Evolutionary conservation across 208 protist genomes (phyloP).

Genomic region (Leishmania braziliensis): DNA sequence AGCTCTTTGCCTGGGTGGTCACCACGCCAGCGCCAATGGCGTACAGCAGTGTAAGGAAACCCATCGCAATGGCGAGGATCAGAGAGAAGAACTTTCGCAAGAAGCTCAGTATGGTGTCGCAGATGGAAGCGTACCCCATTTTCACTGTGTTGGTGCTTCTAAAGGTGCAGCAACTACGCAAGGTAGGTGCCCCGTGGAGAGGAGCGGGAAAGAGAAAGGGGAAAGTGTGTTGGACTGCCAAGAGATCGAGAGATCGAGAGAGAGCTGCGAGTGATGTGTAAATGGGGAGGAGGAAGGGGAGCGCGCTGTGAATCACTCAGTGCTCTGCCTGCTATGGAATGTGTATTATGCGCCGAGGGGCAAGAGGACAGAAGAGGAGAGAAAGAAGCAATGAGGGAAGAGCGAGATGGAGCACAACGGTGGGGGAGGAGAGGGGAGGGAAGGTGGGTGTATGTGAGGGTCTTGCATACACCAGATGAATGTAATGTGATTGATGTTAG

Average conservation of each 20-base stretch:
- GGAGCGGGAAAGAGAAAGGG: neutral
- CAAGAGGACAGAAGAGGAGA: neutral
- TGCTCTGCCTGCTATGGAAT: neutral
- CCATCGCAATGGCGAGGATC: conserved; percentile 69
- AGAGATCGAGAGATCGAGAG: conserved; percentile 3
- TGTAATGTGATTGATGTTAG: neutral
- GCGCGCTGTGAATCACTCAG: neutral
- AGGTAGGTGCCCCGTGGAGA: neutral
- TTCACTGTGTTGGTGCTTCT: conserved; percentile 6
- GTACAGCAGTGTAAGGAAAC: conserved; percentile 64
- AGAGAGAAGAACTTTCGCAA: conserved; percentile 84
- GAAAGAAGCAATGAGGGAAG: neutral
- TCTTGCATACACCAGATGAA: neutral
- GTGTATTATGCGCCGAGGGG: neutral
- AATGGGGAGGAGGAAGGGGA: neutral
- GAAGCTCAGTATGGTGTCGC: conserved; percentile 46
- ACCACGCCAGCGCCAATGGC: conserved; percentile 56
- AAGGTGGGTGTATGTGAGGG: neutral
- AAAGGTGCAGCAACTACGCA: neutral
- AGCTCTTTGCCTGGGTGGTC: conserved; percentile 54
- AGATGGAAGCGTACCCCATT: conserved; percentile 35
- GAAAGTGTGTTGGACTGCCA: neutral
- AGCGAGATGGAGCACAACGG: neutral
- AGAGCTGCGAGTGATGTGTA: neutral
- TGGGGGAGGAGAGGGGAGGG: neutral